phyloP scores from a whole-genome alignment of 306 rosid genomes.

The Astragalus glycyphyllos region DNA sequence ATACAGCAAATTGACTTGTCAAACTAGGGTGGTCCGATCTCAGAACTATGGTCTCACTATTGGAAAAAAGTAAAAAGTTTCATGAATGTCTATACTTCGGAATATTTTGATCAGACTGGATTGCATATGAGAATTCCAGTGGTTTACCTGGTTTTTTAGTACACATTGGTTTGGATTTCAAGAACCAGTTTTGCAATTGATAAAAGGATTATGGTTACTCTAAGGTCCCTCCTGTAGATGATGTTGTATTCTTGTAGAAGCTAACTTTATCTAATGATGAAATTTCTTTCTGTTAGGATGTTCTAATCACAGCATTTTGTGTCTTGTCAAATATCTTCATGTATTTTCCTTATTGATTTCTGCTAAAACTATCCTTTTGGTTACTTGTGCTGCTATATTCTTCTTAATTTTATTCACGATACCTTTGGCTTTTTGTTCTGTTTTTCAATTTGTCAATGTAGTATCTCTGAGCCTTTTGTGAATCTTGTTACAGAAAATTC shows the following conservation, averaged over 20 bases:
- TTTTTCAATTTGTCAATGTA: constrained; percentile 14
- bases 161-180: too few relatives aligned
- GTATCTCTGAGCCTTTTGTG: constrained; percentile 41
- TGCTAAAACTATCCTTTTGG: background rate
- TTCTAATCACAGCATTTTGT: constrained; percentile 19
- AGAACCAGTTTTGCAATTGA: too few relatives aligned
- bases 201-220: too few relatives aligned
- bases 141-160: too few relatives aligned
- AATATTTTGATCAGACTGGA: too few relatives aligned
- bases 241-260: background rate
- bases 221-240: too few relatives aligned
- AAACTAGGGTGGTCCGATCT: constrained; percentile 4
- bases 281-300: constrained; percentile 28
- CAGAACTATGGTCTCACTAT: constrained; percentile 11
- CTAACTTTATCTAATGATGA: background rate
- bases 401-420: constrained; percentile 26
- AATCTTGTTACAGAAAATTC: constrained; percentile 63
- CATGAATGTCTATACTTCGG: constrained; percentile 24
- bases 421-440: constrained; percentile 21
- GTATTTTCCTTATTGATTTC: background rate
- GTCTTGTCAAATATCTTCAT: constrained; percentile 6
- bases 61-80: constrained; percentile 22
- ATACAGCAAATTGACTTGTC: background rate
- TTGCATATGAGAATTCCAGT: too few relatives aligned
- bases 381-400: constrained; percentile 32